A percentile compares a stretch with the other conserved stretches of the same genome.
Conservation (phyloP, 1,284 basidiomycete genomes). For the Filobasidium uniguttulatum region DNA sequence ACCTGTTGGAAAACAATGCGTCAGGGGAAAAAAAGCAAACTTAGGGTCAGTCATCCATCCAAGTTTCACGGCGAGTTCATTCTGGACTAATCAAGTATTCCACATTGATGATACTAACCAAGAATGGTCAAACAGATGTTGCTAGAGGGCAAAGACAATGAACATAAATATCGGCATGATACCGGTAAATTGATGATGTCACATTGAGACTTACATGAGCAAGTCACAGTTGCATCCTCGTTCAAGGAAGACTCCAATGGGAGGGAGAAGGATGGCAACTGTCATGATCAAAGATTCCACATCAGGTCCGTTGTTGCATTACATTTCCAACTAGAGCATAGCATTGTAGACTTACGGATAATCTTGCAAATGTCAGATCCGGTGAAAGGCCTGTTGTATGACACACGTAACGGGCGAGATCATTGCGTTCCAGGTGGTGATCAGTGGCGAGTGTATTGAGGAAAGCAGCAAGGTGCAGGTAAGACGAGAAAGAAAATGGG, state of each 20-base stretch:
- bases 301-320: neutral
- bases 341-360: neutral
- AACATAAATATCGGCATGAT: neutral
- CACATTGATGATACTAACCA: no score
- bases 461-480: no score
- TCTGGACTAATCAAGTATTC: no score
- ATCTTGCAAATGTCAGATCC: neutral
- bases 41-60: neutral
- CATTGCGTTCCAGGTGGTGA: no score
- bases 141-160: neutral
- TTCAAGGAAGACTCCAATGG: slow-evolving; percentile 14
- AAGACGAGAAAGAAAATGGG: no score
- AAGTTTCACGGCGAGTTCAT: neutral
- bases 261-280: slow-evolving; percentile 1
- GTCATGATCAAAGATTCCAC: neutral
- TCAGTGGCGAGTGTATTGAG: no score
- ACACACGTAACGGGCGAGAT: no score
- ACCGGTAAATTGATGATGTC: neutral
- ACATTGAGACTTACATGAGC: neutral
- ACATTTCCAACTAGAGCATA: no score
- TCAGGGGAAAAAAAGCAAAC: neutral
- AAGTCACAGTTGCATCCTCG: slow-evolving; percentile 14
- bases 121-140: slow-evolving; percentile 13
- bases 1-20: neutral
- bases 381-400: neutral